These are phyloP conservation scores for Alternaria metachromatica DNA, from an alignment of 2,329 filamentous ascomycete genomes.

Conservation along the genomic window DNA sequence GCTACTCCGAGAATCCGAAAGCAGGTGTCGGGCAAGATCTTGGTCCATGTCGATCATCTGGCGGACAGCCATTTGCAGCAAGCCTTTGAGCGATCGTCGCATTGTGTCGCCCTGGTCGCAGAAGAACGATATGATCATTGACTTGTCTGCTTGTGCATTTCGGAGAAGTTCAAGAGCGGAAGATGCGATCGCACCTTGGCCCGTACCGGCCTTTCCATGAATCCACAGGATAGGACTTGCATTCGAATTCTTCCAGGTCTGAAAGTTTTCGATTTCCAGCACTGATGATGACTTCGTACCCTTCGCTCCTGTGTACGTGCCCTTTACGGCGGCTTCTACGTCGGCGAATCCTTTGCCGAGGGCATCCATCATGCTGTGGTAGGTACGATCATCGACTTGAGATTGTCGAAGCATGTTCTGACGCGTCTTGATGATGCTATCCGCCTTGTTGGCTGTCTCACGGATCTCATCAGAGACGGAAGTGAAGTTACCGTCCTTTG, in stretches of 20 bases:
- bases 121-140: constrained; percentile 28
- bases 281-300: constrained; percentile 19
- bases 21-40: constrained; percentile 27
- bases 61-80: constrained; percentile 26
- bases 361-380: constrained; percentile 22
- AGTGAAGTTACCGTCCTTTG: constrained; percentile 37
- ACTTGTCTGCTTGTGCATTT: background rate
- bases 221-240: constrained; percentile 25
- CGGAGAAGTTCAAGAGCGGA: constrained; percentile 25
- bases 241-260: constrained; percentile 17
- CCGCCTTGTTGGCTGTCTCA: constrained; percentile 22
- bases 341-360: constrained; percentile 29
- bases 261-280: constrained; percentile 17
- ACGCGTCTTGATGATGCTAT: constrained; percentile 28
- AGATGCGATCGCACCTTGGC: constrained; percentile 26
- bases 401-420: constrained; percentile 27
- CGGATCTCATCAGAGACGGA: constrained; percentile 34
- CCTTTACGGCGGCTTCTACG: constrained; percentile 19
- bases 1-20: constrained; percentile 25
- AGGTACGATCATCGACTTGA: constrained; percentile 23
- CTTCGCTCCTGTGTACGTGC: constrained; percentile 17
- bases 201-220: constrained; percentile 31
- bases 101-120: constrained; percentile 30
- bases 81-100: constrained; percentile 18
- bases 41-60: constrained; percentile 27